Conservation (phyloP, 148 eudicot species). For the Fagopyrum tataricum region DNA sequence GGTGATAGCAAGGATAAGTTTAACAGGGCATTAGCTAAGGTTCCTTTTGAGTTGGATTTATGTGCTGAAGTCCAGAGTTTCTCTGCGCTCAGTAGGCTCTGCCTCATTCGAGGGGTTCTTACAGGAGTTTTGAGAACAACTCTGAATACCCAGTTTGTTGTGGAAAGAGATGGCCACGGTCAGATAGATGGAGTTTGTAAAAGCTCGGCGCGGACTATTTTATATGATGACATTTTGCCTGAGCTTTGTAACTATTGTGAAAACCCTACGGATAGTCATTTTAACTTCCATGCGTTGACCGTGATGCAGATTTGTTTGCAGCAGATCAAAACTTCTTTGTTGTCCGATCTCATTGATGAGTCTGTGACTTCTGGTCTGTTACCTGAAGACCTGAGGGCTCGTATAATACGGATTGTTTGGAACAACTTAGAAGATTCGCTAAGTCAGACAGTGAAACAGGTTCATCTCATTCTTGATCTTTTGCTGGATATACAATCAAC, state of each 20-base stretch:
- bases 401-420: conserved; percentile 74
- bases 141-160: conserved; percentile 46
- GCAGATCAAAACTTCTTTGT: conserved; percentile 80
- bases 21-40: conserved; percentile 28
- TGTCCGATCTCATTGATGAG: conserved; percentile 33
- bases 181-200: conserved; percentile 22
- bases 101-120: conserved; percentile 87
- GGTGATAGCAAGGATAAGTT: conserved; percentile 21
- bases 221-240: conserved; percentile 82
- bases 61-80: conserved; percentile 39
- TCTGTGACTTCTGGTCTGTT: conserved; percentile 36
- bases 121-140: conserved; percentile 76
- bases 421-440: conserved; percentile 93
- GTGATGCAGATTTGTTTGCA: conserved; percentile 96
- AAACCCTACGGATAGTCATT: conserved; percentile 90
- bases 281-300: conserved; percentile 85
- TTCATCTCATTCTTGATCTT: conserved; percentile 88
- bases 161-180: conserved; percentile 17
- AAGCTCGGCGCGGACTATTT: conserved; percentile 34
- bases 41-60: conserved; percentile 60
- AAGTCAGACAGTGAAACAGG: conserved; percentile 97
- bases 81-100: conserved; percentile 63
- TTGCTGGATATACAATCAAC: conserved; percentile 71
- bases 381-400: conserved; percentile 57
- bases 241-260: conserved; percentile 81